Conservation (phyloP, 2,329 filamentous ascomycete species). For the Atkinsonella hypoxylon region DNA sequence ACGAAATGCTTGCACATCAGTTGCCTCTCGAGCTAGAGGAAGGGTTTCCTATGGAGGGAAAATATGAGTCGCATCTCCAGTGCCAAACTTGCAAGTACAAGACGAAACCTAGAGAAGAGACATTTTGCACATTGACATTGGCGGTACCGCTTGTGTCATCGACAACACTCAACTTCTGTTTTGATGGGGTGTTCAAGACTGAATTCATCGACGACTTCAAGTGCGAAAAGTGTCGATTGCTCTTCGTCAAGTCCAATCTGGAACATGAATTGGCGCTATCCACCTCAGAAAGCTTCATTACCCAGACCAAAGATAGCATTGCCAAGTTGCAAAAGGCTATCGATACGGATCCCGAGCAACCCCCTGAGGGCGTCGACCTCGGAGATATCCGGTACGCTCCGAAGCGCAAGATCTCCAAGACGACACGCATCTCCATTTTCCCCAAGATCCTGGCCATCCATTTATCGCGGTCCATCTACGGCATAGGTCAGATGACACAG, state of each 20-base stretch:
- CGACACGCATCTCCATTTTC: constrained; percentile 77
- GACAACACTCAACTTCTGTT: constrained; percentile 74
- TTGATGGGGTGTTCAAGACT: constrained; percentile 87
- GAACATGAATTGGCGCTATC: constrained; percentile 45
- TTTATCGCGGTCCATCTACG: constrained; percentile 86
- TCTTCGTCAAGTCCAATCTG: constrained; percentile 60
- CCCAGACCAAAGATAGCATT: constrained; percentile 45
- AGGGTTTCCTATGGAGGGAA: constrained; percentile 85
- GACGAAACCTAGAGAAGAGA: constrained; percentile 70
- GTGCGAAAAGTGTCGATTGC: constrained; percentile 83
- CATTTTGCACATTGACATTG: constrained; percentile 84
- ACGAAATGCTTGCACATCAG: constrained; percentile 4
- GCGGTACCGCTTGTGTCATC: constrained; percentile 77
- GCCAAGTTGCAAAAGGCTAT: constrained; percentile 57
- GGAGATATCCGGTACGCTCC: constrained; percentile 66
- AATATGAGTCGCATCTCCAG: constrained; percentile 87
- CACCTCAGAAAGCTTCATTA: constrained; percentile 38
- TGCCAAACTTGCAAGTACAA: constrained; percentile 84
- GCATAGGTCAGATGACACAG: constrained; percentile 59
- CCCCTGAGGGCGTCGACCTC: constrained; percentile 59
- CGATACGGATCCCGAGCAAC: constrained; percentile 67
- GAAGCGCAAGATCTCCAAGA: constrained; percentile 72
- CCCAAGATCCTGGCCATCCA: constrained; percentile 88
- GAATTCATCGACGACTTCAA: constrained; percentile 96
- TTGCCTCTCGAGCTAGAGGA: constrained; percentile 40